Conservation (phyloP, 345 rosid genomes). For the Salix arbutifolia region DNA sequence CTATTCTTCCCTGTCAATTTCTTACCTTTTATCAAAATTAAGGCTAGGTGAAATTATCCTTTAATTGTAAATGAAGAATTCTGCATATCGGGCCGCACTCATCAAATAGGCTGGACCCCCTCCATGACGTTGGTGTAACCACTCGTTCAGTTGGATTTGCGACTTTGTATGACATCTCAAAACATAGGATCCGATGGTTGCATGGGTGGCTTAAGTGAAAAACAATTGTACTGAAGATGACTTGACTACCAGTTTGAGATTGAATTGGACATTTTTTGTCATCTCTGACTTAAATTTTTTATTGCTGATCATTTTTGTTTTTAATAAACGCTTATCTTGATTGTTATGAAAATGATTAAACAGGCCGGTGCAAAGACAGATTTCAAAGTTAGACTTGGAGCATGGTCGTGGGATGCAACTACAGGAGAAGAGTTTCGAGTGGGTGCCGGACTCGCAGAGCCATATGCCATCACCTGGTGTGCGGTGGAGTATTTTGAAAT, state of each 20-base stretch:
- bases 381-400: constrained; percentile 69
- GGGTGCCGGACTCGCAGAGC: constrained; percentile 97
- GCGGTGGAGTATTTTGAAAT: constrained; percentile 90
- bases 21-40: background rate
- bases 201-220: too few relatives aligned
- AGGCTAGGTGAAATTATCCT: background rate
- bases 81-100: background rate
- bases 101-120: background rate
- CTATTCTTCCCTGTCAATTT: background rate
- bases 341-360: constrained; percentile 13
- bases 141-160: background rate
- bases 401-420: constrained; percentile 90
- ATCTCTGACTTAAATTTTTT: background rate
- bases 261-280: background rate
- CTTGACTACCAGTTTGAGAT: background rate
- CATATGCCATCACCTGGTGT: constrained; percentile 82
- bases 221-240: background rate
- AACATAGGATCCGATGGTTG: too few relatives aligned
- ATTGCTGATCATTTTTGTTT: background rate
- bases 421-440: constrained; percentile 91
- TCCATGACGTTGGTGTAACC: background rate
- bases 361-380: constrained; percentile 68
- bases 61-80: background rate
- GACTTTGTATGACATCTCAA: background rate
- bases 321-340: background rate